A percentile compares a stretch with the other conserved stretches of the same genome.
phyloP scores from a whole-genome alignment of 2,329 filamentous ascomycete species.

The Ambrosiella cleistominuta region DNA sequence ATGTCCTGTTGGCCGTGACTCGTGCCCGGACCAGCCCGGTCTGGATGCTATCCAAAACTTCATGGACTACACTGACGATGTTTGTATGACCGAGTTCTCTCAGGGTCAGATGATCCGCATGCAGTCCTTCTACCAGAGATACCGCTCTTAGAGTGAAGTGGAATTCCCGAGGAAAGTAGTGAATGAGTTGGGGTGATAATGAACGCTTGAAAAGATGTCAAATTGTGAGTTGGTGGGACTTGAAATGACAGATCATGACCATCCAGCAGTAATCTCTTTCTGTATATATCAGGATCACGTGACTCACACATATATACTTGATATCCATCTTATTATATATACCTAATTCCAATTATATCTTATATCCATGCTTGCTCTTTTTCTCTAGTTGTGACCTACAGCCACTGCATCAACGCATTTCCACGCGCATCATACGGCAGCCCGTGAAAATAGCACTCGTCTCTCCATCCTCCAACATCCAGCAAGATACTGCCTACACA shows the following conservation, averaged over 20 bases:
- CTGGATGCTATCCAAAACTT: constrained; percentile 24
- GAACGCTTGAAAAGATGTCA: not conserved
- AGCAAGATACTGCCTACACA: constrained; percentile 11
- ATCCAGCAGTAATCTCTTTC: not conserved
- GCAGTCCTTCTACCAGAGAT: constrained; percentile 11
- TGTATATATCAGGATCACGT: not conserved
- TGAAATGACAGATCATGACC: not conserved
- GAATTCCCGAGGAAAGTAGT: too few relatives aligned
- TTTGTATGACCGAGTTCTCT: constrained; percentile 30
- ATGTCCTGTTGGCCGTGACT: constrained; percentile 23
- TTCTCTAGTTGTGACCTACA: not conserved
- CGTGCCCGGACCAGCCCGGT: constrained; percentile 19
- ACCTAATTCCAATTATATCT: not conserved
- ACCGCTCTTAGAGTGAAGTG: constrained; percentile 5
- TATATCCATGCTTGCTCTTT: not conserved
- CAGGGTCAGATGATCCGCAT: constrained; percentile 20
- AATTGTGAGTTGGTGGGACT: not conserved
- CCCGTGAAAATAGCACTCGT: constrained; percentile 9
- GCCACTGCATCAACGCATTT: constrained; percentile 7
- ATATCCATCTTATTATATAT: not conserved
- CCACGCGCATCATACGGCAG: constrained; percentile 7
- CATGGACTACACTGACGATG: constrained; percentile 26
- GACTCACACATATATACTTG: constrained; percentile 1
- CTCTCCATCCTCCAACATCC: constrained; percentile 6
- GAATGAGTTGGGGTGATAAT: too few relatives aligned